Evolutionary conservation across 2,329 filamentous ascomycete genomes (phyloP), one percentile per base, ranked within the genome.

Genomic region (Colletotrichum cuscutae): DNA sequence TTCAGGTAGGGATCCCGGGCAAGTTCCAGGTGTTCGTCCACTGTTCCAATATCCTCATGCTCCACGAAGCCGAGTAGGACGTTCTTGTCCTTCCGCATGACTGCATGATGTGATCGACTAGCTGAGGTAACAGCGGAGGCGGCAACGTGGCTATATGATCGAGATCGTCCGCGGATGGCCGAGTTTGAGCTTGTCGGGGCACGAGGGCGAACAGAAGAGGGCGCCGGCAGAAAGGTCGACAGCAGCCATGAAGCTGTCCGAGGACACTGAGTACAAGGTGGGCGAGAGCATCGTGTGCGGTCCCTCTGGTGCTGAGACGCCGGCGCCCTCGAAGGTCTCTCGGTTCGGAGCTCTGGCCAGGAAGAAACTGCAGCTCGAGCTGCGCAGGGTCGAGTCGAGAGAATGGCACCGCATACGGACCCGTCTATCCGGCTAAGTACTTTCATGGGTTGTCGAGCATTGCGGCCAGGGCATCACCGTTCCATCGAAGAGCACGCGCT

Each of bases 381-480:
- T 26, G 59, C 62, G 22, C 82, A 81, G 75, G 83, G 82, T 80
- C 84, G 84, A 81, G 82, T 83, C 77, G 84, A 83, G 79, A 88
- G 82, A 81, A 89, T 85, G 80, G 87, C 86, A 85, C 86, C 84
- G 84, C 86, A 89, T 84, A 88, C 86, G 84, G 87, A 88, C 85
- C 88, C 84, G 82, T 90, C 87, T 82, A 90, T 86, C 87, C 86
- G 87, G 83, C 84, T 86, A 78, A 86, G 83, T 83, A 86, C 83
- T 88, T 86, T 90, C 89, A 91, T 91, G 87, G 84, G 88, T 82
- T 85, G 83, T 84, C 86, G 84, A 81, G 84, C 87, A 88, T 89
- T 59, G 66, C 74, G 74, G 53, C 58, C 63, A 61, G 28, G 26
- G 59, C 35, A 46, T 72, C 56, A 74, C 72, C 63, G 63, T 74